A percentile compares a stretch with the other conserved stretches of the same genome.
Conservation (phyloP, 768 basidiomycete species). For the Megacollybia marginata region DNA sequence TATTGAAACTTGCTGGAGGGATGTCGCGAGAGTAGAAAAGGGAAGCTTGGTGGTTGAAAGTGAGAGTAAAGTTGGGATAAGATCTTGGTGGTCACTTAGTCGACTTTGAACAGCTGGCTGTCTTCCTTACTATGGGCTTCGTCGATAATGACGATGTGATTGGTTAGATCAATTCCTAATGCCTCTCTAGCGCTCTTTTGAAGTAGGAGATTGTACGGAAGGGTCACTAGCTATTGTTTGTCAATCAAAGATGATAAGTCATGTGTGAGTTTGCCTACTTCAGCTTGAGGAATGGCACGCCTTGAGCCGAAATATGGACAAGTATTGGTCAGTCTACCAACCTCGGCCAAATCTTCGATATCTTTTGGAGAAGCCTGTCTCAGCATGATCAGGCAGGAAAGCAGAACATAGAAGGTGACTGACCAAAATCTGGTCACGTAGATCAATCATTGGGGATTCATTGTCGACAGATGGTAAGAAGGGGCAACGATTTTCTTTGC, state of each 20-base stretch:
- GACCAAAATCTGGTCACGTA: slow-evolving; percentile 84
- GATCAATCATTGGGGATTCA: slow-evolving; percentile 65
- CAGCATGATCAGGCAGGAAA: background rate
- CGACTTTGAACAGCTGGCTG: background rate
- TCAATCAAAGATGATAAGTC: background rate
- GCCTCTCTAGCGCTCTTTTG: slow-evolving; percentile 80
- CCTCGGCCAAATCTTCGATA: slow-evolving; percentile 82
- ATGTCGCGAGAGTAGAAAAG: slow-evolving; percentile 44
- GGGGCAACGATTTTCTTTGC: slow-evolving; percentile 57
- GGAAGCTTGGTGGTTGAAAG: slow-evolving; percentile 70
- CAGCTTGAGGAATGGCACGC: slow-evolving; percentile 81
- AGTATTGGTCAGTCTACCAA: slow-evolving; percentile 59
- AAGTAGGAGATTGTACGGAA: slow-evolving; percentile 91
- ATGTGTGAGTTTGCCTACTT: slow-evolving; percentile 41
- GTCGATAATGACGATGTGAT: slow-evolving; percentile 87
- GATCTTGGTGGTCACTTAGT: slow-evolving; percentile 40
- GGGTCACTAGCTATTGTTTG: slow-evolving; percentile 61
- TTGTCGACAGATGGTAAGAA: slow-evolving; percentile 69
- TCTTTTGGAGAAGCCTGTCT: slow-evolving; percentile 83
- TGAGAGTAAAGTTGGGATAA: slow-evolving; percentile 85
- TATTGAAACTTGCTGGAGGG: slow-evolving; percentile 65
- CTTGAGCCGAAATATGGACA: slow-evolving; percentile 95
- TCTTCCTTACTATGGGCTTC: slow-evolving; percentile 85
- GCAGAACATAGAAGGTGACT: slow-evolving; percentile 9
- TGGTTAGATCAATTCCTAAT: slow-evolving; percentile 75